These are phyloP conservation scores for Ambrosia artemisiifolia DNA, from an alignment of 129 eudicot genomes.

Conservation along the genomic window DNA sequence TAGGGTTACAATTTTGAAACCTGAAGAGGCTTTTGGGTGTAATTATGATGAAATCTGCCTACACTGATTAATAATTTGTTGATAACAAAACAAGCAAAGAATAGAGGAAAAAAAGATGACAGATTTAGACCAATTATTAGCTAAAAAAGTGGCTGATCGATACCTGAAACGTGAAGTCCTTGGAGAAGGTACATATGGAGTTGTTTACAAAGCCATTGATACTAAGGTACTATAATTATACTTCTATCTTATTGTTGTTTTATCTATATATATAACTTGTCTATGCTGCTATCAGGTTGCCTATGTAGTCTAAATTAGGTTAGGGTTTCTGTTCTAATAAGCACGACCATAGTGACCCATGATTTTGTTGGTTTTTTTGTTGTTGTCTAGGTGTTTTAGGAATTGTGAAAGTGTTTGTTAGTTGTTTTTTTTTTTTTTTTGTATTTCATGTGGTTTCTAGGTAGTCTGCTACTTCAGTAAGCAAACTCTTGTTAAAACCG, in stretches of 20 bases:
- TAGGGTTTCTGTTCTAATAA: slow-evolving; percentile 11
- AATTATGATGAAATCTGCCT: not conserved
- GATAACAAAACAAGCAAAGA: not conserved
- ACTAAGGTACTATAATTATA: slow-evolving; percentile 63
- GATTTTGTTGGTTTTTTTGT: too few species aligned
- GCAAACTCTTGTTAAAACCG: too few species aligned
- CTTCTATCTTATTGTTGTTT: not conserved
- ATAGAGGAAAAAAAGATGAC: slow-evolving; percentile 35
- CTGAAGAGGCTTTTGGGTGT: not conserved
- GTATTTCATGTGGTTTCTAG: too few species aligned
- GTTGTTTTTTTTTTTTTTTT: too few species aligned
- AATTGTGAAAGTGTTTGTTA: too few species aligned
- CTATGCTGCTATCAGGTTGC: not conserved
- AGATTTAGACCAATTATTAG: slow-evolving; percentile 44
- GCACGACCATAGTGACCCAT: not conserved
- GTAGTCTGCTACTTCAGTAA: too few species aligned
- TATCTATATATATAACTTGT: not conserved
- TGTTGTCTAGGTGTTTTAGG: too few species aligned
- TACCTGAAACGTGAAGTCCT: slow-evolving; percentile 86
- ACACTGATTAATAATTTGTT: not conserved
- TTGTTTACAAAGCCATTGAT: slow-evolving; percentile 93
- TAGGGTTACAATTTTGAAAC: slow-evolving; percentile 10
- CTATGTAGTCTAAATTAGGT: too few species aligned
- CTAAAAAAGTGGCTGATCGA: slow-evolving; percentile 84
- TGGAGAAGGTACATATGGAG: slow-evolving; percentile 98